Base-by-base conservation (phyloP, 495 filamentous ascomycete species). In the Hyphodiscus hymeniophilus region DNA sequence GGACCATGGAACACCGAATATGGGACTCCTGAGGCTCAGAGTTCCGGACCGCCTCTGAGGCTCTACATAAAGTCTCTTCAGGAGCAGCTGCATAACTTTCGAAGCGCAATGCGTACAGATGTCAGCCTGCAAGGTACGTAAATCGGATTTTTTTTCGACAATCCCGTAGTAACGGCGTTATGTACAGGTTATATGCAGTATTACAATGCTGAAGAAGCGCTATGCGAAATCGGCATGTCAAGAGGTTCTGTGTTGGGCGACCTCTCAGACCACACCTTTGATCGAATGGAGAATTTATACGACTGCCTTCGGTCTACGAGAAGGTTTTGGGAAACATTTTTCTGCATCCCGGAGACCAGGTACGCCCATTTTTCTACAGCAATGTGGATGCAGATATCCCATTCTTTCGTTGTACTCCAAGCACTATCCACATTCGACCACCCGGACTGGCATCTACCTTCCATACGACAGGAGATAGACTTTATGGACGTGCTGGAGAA, bases 371-470 rank as follows among this genome's bases (percentile, higher is more conserved):
- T 62, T 8, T 59, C 69, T 2, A 66, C 68, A 38, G 54, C 60
- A 16, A 64, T 65, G 28, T 70, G 60, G 61, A 61, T 59, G 1
- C 67, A 71, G 24, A 49, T 70, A 32, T 52, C 66, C 20, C 63
- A 57, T 7, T 60, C 50, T 42, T 33, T 67, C 17, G 62, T 60
- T 5, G 45, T 68, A 6, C 60, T 72, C 45, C 65, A 68, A 33
- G 57, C 62, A 4, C 60, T 71, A 1, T 68, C 66, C 1, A 64
- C 57, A 1, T 62, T 71, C 7, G 42, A 62, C 17, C 60, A 71
- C 38, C 65, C 66, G 36, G 64, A 52, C 1, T 71, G 70, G 68
- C 65, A 71, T 47, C 57, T 55, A 16, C 54, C 60, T 31, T 62
- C 56, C 10, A 63, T 67, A 30, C 60, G 58, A 17, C 60, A 64